Evolutionary conservation across 352 stramenopile species (phyloP), one percentile per base, ranked within the genome.

Genomic region (Saprolegnia parasitica): DNA sequence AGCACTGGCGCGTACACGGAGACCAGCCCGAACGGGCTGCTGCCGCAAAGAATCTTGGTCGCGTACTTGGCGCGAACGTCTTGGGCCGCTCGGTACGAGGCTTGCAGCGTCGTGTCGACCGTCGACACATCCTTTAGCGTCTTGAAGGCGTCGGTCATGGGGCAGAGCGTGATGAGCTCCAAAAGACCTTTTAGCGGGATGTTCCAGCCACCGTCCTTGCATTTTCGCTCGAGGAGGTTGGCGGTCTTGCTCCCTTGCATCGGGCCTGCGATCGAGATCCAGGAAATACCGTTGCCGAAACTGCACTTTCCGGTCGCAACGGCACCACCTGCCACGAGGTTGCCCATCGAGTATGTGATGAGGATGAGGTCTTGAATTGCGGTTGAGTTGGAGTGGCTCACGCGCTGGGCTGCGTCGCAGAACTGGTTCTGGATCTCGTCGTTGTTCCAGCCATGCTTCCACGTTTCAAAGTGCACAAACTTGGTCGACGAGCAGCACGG

Each of bases 341-440:
- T 84, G 64, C 78, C 78, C 76, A 81, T 81, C 32, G 78, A 84
- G 72, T 84, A 74, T 4, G 73, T 66, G 11, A 84, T 50, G 5
- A 84, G 46, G 11, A 73, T 73, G 0, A 82, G 11, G 35, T 73
- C 71, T 21, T 72, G 61, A n/a, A 78, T 56, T 21, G 32, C 71
- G 29, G 63, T 32, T 20, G 71, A 57, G 16, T 45, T 57, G 39
- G 65, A 70, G 24, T 42, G 26, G 24, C 70, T 70, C 6, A 77
- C 55, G 11, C 24, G 23, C 0, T 65, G 29, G 5, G 74, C 74
- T 0, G 68, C 68, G 10, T 66, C 40, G 40, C 74, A 79, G 5
- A 77, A 47, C 15, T 70, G 40, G 16, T 68, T 50, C 0, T 73
- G 65, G 5, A 77, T 26, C 13, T 40, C 54, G 56, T 71, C 67